phyloP scores from a whole-genome alignment of 495 filamentous ascomycete genomes.

The Penicillium roqueforti region DNA sequence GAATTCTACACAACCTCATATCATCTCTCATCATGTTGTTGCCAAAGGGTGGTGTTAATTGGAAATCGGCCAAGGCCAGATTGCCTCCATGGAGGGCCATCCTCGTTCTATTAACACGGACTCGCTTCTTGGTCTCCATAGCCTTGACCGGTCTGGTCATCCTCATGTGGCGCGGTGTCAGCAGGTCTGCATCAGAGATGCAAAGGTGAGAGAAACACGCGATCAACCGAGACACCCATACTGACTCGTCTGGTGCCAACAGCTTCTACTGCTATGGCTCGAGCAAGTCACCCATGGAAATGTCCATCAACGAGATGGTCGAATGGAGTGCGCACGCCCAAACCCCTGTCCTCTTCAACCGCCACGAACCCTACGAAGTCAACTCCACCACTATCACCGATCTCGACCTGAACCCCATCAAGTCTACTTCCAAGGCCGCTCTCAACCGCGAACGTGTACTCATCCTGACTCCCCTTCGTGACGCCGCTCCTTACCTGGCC shows the following conservation, averaged over 20 bases:
- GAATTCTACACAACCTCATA: not conserved
- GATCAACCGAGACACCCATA: slow-evolving; percentile 10
- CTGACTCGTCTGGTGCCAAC: slow-evolving; percentile 11
- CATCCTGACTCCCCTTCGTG: slow-evolving; percentile 88
- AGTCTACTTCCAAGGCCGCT: slow-evolving; percentile 72
- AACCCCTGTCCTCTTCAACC: slow-evolving; percentile 94
- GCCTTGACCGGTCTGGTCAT: slow-evolving; percentile 69
- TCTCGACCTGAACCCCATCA: slow-evolving; percentile 81
- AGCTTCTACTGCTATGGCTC: slow-evolving; percentile 98
- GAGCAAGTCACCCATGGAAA: slow-evolving; percentile 86
- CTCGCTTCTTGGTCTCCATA: slow-evolving; percentile 72
- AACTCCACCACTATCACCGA: slow-evolving; percentile 73
- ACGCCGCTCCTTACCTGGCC: slow-evolving; percentile 73
- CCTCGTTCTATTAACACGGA: slow-evolving; percentile 68
- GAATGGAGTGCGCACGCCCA: slow-evolving; percentile 83
- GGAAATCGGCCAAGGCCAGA: slow-evolving; percentile 81
- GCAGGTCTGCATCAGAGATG: slow-evolving; percentile 78
- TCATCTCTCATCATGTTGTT: slow-evolving; percentile 55
- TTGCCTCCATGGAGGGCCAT: slow-evolving; percentile 81
- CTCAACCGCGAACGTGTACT: slow-evolving; percentile 85
- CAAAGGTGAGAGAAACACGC: slow-evolving; percentile 64
- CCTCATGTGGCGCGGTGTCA: slow-evolving; percentile 86
- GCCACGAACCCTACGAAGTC: slow-evolving; percentile 79
- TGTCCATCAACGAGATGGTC: slow-evolving; percentile 83
- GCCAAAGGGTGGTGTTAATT: slow-evolving; percentile 84